Evolutionary conservation across 1,139 yeast species (phyloP).

Genomic region (Eremothecium coryli): DNA sequence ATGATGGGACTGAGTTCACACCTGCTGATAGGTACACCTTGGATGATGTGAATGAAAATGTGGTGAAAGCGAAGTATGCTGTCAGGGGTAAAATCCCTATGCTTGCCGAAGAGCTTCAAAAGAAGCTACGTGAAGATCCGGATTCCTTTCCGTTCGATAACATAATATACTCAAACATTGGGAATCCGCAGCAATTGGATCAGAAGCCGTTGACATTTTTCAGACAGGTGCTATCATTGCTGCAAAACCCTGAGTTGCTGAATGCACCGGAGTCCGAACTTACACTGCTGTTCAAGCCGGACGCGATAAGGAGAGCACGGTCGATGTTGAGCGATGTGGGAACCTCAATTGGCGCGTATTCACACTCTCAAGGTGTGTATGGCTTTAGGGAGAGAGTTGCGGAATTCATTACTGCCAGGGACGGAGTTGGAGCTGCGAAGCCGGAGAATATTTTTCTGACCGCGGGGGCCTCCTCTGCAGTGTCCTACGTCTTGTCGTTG

Average conservation of each 20-base stretch:
- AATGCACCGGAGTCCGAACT: slow-evolving; percentile 14
- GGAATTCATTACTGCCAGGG: slow-evolving; percentile 63
- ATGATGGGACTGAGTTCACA: slow-evolving; percentile 11
- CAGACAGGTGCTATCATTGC: slow-evolving; percentile 75
- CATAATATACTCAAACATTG: slow-evolving; percentile 85
- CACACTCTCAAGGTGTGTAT: slow-evolving; percentile 81
- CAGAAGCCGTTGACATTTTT: slow-evolving; percentile 94
- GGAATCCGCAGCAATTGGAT: slow-evolving; percentile 93
- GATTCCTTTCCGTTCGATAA: slow-evolving; percentile 63
- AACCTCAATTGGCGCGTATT: slow-evolving; percentile 89
- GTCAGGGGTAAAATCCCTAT: slow-evolving; percentile 92
- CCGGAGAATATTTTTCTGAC: slow-evolving; percentile 74
- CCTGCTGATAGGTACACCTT: slow-evolving; percentile 32
- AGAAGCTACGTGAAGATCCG: slow-evolving; percentile 43
- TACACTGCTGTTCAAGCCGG: slow-evolving; percentile 45
- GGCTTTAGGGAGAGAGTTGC: slow-evolving; percentile 71
- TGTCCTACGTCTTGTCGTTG: slow-evolving; percentile 61
- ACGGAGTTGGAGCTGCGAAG: slow-evolving; percentile 50
- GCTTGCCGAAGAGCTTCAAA: slow-evolving; percentile 75
- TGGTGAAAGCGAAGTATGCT: slow-evolving; percentile 84
- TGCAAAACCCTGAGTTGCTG: slow-evolving; percentile 74
- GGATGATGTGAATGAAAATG: slow-evolving; percentile 58
- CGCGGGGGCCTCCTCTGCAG: slow-evolving; percentile 92
- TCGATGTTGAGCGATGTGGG: slow-evolving; percentile 45
- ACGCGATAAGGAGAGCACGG: slow-evolving; percentile 65